Evolutionary conservation across 371 early-diverging fungal species (phyloP), one percentile per base, ranked within the genome.

Genomic region (Dichotomocladium elegans): DNA sequence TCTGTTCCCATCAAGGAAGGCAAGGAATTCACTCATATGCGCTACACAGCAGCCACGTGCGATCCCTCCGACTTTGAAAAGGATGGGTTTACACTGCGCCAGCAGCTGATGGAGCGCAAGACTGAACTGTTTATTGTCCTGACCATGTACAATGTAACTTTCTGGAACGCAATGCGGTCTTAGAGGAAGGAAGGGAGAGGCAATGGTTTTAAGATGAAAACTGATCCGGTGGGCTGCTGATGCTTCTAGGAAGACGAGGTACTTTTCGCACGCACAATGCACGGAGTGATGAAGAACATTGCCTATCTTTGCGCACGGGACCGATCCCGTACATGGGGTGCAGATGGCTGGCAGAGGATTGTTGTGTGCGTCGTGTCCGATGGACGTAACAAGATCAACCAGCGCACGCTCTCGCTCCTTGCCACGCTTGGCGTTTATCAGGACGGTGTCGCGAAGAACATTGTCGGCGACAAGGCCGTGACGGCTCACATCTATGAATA

Each of bases 121-220:
- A 96, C 96, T 4, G 96, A 96, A 70, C 64, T 96, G 33, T 90
- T 89, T 56, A 86, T 90, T 57, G 94, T 95, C 27, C 75, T 94
- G 52, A 90, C 90, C 35, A 88, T 91, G 89, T 89, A 90, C 68
- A 89, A 89, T 68, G 81, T 80, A 74, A 70, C 74, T 29, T 12
- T 22, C 30, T 1, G 8, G 12, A 35, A 47, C 15, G 15, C 17
- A 5, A 31, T 6, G 11, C 5, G 11, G 21, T 33, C 12, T 5
- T 5, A 17, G 37, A 17, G 37, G 10, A 17, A 11, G 21, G 21
- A 7, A 37, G 37, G 15, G 6, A 37, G 17, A n/a, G n/a, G n/a
- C n/a, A n/a, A n/a, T n/a, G n/a, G n/a, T n/a, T n/a, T n/a, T n/a
- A n/a, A n/a, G n/a, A n/a, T n/a, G n/a, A n/a, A n/a, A n/a, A 43